Evolutionary conservation across 2,329 filamentous ascomycete species (phyloP).

Genomic region (Cryphonectria nitschkei): DNA sequence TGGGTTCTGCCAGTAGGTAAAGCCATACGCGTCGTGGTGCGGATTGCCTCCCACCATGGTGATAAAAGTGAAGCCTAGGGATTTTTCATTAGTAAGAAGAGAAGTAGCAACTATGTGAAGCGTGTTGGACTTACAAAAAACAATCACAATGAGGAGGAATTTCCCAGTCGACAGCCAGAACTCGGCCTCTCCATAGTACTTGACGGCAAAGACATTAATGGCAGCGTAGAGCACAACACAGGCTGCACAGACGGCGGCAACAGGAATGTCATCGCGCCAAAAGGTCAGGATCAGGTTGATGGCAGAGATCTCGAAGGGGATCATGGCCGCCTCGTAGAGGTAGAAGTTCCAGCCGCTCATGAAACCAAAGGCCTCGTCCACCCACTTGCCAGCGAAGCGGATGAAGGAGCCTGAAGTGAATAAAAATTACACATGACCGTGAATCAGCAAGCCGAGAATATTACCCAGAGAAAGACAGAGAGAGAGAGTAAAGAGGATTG

Average conservation of each 20-base stretch:
- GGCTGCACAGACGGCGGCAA: constrained; percentile 58
- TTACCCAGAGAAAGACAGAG: not conserved
- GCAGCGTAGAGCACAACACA: constrained; percentile 56
- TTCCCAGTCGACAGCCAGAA: constrained; percentile 70
- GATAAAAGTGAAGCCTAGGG: constrained; percentile 67
- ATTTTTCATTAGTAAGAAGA: no score
- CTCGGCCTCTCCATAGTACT: constrained; percentile 72
- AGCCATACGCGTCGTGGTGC: constrained; percentile 68
- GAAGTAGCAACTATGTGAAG: no score
- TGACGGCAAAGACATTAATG: constrained; percentile 68
- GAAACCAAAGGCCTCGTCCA: constrained; percentile 67
- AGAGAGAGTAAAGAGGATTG: not conserved
- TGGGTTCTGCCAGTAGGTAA: constrained; percentile 67
- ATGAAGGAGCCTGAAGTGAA: constrained; percentile 56
- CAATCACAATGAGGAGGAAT: constrained; percentile 66
- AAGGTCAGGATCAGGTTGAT: constrained; percentile 48
- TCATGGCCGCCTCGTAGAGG: constrained; percentile 45
- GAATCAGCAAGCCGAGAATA: not conserved
- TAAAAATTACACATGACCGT: no score
- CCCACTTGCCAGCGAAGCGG: constrained; percentile 66
- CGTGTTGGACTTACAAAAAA: constrained; percentile 51
- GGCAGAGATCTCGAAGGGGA: constrained; percentile 47
- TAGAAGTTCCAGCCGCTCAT: constrained; percentile 52
- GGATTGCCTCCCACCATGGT: constrained; percentile 81
- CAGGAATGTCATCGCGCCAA: constrained; percentile 50